phyloP scores from a whole-genome alignment of 2,329 filamentous ascomycete genomes.

The Aspergillus awamori region DNA sequence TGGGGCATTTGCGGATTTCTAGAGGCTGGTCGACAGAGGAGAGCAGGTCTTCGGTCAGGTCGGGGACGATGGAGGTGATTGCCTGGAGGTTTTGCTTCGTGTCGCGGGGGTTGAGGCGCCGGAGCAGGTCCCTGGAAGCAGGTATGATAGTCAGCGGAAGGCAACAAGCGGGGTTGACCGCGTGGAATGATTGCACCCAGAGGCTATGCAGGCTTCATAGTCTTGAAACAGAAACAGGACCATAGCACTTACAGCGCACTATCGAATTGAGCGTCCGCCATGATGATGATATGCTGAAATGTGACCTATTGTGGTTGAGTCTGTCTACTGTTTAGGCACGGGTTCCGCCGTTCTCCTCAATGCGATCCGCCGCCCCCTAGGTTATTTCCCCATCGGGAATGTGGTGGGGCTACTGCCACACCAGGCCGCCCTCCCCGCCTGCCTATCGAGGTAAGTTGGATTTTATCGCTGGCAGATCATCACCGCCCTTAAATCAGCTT shows the following conservation, averaged over 20 bases:
- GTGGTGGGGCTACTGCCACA: neutral
- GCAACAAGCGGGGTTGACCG: slow-evolving; percentile 28
- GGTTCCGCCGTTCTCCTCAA: neutral
- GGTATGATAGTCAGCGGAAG: slow-evolving; percentile 31
- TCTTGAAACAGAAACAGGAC: neutral
- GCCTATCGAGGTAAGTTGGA: neutral
- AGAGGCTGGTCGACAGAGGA: slow-evolving; percentile 97
- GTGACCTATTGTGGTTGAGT: slow-evolving; percentile 15
- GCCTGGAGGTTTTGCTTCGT: slow-evolving; percentile 84
- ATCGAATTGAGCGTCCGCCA: slow-evolving; percentile 54
- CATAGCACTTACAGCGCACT: slow-evolving; percentile 51
- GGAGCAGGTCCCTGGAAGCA: slow-evolving; percentile 82
- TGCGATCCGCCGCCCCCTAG: neutral
- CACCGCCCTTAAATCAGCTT: neutral
- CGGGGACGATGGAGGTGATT: slow-evolving; percentile 85
- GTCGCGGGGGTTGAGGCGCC: slow-evolving; percentile 92
- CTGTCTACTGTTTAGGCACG: slow-evolving; percentile 26
- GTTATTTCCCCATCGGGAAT: neutral
- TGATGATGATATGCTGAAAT: slow-evolving; percentile 29
- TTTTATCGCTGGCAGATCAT: neutral
- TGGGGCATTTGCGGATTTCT: slow-evolving; percentile 79
- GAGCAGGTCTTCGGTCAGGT: slow-evolving; percentile 95
- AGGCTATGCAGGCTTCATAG: neutral
- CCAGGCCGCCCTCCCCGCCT: neutral
- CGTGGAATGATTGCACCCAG: neutral